Evolutionary conservation across 305 asterid genomes (phyloP).

Genomic region (Caryopteris hybrid): DNA sequence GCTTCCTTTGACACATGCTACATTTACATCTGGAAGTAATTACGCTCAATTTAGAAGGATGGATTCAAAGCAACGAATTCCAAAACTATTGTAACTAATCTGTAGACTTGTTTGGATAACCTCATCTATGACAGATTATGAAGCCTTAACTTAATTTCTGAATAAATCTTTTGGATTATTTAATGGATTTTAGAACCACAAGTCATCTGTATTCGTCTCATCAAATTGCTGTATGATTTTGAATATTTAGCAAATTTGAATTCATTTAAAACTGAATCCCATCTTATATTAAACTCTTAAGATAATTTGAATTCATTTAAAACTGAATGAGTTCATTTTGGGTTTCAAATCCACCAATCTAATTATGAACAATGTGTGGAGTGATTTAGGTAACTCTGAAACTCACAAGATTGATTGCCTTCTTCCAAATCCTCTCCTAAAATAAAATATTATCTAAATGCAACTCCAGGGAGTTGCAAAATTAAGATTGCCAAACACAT

Average conservation of each 20-base stretch:
- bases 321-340: background rate
- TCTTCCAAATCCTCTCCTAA: background rate
- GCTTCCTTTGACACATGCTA: background rate
- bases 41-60: background rate
- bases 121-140: too few relatives aligned
- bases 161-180: background rate
- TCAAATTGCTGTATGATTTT: too few relatives aligned
- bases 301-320: too few relatives aligned
- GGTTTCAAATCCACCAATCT: background rate
- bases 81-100: background rate
- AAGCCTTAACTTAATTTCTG: too few relatives aligned
- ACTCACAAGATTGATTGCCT: background rate
- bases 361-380: background rate
- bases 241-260: too few relatives aligned
- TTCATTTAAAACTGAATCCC: background rate
- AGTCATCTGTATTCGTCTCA: background rate
- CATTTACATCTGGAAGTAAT: background rate
- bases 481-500: background rate
- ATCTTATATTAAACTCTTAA: background rate
- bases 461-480: background rate
- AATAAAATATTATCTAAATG: background rate
- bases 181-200: too few relatives aligned
- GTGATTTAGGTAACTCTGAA: background rate
- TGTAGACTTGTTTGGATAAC: too few relatives aligned
- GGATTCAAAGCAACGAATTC: background rate